phyloP scores from a whole-genome alignment of 176 grass and related monocot species.

The Oropetium thomaeum region DNA sequence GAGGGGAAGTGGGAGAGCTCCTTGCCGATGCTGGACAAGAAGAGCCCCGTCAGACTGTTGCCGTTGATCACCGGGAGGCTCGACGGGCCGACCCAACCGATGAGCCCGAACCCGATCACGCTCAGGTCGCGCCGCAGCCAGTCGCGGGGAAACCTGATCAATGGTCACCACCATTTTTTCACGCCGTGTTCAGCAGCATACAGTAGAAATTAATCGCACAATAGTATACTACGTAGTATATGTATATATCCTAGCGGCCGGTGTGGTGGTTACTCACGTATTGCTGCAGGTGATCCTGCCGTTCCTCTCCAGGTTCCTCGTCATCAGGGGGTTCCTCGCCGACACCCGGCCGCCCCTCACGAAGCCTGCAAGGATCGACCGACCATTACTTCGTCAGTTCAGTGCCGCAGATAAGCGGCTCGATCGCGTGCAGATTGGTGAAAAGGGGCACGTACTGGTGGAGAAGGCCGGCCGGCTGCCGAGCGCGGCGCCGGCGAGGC shows the following conservation, averaged over 20 bases:
- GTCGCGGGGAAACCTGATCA: conserved; percentile 64
- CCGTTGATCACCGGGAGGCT: conserved; percentile 86
- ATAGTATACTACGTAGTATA: too few relatives aligned
- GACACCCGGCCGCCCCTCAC: conserved; percentile 35
- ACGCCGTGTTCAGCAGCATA: neutral
- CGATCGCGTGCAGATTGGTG: too few relatives aligned
- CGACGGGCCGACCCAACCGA: conserved; percentile 86
- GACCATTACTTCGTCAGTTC: neutral
- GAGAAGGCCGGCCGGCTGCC: conserved; percentile 44
- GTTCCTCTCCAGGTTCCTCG: conserved; percentile 51
- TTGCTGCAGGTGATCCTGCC: conserved; percentile 79
- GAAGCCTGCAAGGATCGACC: conserved; percentile 40
- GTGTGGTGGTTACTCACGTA: conserved; percentile 15
- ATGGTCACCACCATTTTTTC: neutral
- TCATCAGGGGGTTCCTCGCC: conserved; percentile 56
- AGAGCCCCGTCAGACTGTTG: conserved; percentile 88
- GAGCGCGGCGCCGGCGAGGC: conserved; percentile 49
- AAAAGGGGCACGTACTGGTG: conserved; percentile 33
- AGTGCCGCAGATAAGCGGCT: too few relatives aligned
- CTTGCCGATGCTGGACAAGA: conserved; percentile 89
- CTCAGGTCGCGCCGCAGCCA: conserved; percentile 92
- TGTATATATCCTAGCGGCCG: neutral
- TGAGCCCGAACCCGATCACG: conserved; percentile 93
- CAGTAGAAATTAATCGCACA: too few relatives aligned
- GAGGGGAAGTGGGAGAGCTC: conserved; percentile 94